These are phyloP conservation scores for Dichotomopilus funicola DNA, from an alignment of 2,329 filamentous ascomycete genomes.

Conservation along the genomic window DNA sequence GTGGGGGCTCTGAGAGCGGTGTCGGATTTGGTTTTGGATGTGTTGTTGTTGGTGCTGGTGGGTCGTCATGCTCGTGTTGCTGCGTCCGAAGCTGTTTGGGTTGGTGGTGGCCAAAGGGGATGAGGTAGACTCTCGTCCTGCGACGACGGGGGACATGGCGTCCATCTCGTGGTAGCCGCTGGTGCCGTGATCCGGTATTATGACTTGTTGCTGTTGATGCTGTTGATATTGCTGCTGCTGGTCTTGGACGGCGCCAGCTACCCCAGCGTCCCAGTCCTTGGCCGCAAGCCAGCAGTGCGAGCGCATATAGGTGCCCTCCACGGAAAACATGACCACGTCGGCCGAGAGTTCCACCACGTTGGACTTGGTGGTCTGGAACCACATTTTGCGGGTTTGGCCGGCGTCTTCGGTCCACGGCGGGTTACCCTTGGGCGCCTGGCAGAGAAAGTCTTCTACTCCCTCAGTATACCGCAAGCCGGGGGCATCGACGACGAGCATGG, in stretches of 20 bases:
- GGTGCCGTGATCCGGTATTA: slow-evolving; percentile 14
- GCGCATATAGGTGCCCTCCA: slow-evolving; percentile 54
- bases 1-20: background rate
- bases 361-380: slow-evolving; percentile 63
- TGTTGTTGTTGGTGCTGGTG: background rate
- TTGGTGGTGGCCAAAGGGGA: background rate
- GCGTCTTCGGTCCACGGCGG: slow-evolving; percentile 67
- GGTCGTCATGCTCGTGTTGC: background rate
- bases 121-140: background rate
- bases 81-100: background rate
- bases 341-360: slow-evolving; percentile 52
- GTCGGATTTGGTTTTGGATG: background rate
- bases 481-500: slow-evolving; percentile 71
- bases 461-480: slow-evolving; percentile 62
- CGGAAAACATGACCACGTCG: slow-evolving; percentile 55
- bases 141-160: background rate
- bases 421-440: slow-evolving; percentile 65
- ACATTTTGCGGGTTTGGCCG: slow-evolving; percentile 57
- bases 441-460: slow-evolving; percentile 76
- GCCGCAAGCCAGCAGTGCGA: slow-evolving; percentile 51
- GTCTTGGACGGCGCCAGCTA: slow-evolving; percentile 9
- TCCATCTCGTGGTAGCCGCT: slow-evolving; percentile 5
- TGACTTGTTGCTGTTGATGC: slow-evolving; percentile 9
- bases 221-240: background rate
- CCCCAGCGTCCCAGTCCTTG: slow-evolving; percentile 39